Conservation (phyloP, 1,284 basidiomycete species). For the Sanghuangporus baumii region DNA sequence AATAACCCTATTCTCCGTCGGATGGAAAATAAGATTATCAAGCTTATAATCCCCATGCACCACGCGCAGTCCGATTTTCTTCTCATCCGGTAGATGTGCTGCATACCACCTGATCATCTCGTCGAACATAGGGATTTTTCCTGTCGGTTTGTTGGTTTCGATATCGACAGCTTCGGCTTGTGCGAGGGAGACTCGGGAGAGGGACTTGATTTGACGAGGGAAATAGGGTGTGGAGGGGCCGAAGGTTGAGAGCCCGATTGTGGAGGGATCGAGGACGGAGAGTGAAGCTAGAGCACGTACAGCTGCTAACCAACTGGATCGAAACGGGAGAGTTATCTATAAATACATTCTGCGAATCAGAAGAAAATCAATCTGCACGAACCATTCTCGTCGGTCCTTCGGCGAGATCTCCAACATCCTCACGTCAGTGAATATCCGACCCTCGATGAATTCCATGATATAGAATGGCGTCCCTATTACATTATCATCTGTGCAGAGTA, state of each 20-base stretch:
- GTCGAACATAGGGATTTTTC: slow-evolving; percentile 67
- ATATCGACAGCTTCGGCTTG: slow-evolving; percentile 68
- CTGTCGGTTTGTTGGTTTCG: slow-evolving; percentile 53
- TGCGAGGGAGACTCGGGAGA: slow-evolving; percentile 66
- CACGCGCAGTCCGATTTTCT: slow-evolving; percentile 58
- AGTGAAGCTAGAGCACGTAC: slow-evolving; percentile 71
- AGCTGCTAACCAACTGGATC: slow-evolving; percentile 68
- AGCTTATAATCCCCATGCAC: slow-evolving; percentile 98
- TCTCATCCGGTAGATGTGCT: slow-evolving; percentile 67
- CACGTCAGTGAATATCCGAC: slow-evolving; percentile 87
- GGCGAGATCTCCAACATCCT: slow-evolving; percentile 65
- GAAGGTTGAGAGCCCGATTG: slow-evolving; percentile 72
- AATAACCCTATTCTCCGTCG: slow-evolving; percentile 86
- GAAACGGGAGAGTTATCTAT: background rate
- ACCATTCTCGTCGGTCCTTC: slow-evolving; percentile 70
- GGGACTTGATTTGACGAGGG: slow-evolving; percentile 85
- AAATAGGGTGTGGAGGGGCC: slow-evolving; percentile 82
- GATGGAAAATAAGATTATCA: slow-evolving; percentile 94
- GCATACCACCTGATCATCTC: slow-evolving; percentile 78
- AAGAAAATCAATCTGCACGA: slow-evolving; percentile 27
- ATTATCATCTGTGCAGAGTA: slow-evolving; percentile 71
- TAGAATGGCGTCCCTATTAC: slow-evolving; percentile 92
- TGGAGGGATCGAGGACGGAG: slow-evolving; percentile 63
- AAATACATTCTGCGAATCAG: background rate
- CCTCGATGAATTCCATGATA: slow-evolving; percentile 92